Percentiles rank a stretch among this genome's conserved stretches.
Conservation (phyloP, 2,329 filamentous ascomycete species). For the Diaporthe nobilis region DNA sequence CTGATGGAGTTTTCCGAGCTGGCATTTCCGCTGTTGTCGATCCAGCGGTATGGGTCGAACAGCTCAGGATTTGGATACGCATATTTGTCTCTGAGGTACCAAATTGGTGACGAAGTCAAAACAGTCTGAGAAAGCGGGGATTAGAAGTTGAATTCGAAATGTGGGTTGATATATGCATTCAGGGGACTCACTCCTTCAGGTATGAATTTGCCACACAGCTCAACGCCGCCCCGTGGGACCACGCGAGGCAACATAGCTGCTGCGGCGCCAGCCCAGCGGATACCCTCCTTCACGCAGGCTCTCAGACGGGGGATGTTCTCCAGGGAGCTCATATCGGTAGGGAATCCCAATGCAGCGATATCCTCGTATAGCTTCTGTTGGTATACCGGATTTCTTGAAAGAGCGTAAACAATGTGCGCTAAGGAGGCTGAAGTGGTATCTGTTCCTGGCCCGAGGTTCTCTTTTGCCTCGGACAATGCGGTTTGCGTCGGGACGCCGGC, state of each 20-base stretch:
- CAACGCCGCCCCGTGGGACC: conserved; percentile 45
- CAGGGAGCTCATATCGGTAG: conserved; percentile 45
- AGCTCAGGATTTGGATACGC: conserved; percentile 47
- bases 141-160: neutral
- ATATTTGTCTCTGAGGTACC: conserved; percentile 48
- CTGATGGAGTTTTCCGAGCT: conserved; percentile 42
- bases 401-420: conserved; percentile 50
- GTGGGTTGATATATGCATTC: neutral
- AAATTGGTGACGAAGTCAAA: conserved; percentile 49
- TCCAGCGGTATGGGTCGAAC: conserved; percentile 49
- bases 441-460: conserved; percentile 50
- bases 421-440: conserved; percentile 51
- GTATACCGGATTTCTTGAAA: conserved; percentile 46
- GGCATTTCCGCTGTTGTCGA: conserved; percentile 22
- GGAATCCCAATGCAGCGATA: conserved; percentile 43
- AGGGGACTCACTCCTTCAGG: conserved; percentile 44
- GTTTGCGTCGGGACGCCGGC: conserved; percentile 46
- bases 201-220: conserved; percentile 45
- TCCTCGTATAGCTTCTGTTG: conserved; percentile 47
- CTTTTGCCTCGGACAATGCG: conserved; percentile 49
- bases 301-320: conserved; percentile 45
- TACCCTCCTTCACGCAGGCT: conserved; percentile 49
- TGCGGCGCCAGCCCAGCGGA: conserved; percentile 48
- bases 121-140: conserved; percentile 41
- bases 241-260: conserved; percentile 49